Conservation (phyloP, 768 basidiomycete genomes). For the Scleroderma citrinum region DNA sequence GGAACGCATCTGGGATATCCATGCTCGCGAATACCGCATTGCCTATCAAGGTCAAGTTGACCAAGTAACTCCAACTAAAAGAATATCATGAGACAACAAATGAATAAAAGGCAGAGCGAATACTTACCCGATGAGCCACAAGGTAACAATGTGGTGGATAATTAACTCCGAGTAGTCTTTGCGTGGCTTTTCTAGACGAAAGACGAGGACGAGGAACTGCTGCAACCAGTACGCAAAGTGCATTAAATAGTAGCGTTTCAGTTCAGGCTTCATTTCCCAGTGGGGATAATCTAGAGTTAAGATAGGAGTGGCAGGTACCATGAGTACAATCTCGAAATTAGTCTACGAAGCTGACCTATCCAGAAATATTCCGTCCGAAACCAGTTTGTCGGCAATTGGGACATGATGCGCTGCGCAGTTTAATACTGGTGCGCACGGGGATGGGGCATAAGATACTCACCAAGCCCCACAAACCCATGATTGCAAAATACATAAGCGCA, state of each 20-base stretch:
- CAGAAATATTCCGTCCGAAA: conserved; percentile 80
- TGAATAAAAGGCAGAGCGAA: conserved; percentile 9
- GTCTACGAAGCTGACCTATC: conserved; percentile 46
- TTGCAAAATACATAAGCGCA: conserved; percentile 71
- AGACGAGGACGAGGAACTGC: conserved; percentile 79
- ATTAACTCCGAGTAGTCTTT: conserved; percentile 87
- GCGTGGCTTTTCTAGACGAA: conserved; percentile 89
- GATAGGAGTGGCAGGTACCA: background rate
- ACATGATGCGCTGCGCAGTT: conserved; percentile 68
- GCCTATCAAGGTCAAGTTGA: conserved; percentile 83
- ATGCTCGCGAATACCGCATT: conserved; percentile 92
- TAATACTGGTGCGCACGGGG: background rate
- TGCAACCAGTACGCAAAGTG: conserved; percentile 94
- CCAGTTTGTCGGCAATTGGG: conserved; percentile 77
- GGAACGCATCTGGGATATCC: conserved; percentile 89
- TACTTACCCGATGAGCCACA: conserved; percentile 84
- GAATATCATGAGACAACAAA: conserved; percentile 3
- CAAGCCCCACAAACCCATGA: conserved; percentile 69
- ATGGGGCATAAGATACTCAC: conserved; percentile 42
- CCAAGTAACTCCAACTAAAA: conserved; percentile 75
- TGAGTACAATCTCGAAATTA: background rate
- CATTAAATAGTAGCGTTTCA: conserved; percentile 92
- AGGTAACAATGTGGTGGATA: conserved; percentile 85
- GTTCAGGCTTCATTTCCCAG: conserved; percentile 76
- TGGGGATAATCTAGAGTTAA: conserved; percentile 68